Conservation (phyloP, 148 eudicot genomes). For the Arctostaphylos glauca region DNA sequence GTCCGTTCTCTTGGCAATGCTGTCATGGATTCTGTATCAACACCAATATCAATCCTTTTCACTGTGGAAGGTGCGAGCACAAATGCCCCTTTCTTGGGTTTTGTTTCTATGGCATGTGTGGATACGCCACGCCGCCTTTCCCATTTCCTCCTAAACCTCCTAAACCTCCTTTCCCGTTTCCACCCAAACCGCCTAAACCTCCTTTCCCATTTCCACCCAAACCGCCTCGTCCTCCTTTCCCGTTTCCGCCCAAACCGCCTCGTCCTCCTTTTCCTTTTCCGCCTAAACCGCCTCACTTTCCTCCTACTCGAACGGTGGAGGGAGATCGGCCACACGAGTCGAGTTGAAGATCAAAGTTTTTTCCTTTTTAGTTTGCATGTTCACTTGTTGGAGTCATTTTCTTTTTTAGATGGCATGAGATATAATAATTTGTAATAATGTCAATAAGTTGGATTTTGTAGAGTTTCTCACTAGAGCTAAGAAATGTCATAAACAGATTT, state of each 20-base stretch:
- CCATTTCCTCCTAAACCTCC: slow-evolving; percentile 26
- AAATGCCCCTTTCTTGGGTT: slow-evolving; percentile 43
- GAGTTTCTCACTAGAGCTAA: not conserved
- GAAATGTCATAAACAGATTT: not conserved
- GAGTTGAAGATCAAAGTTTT: not conserved
- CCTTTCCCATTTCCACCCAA: slow-evolving; percentile 36
- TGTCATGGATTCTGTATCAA: slow-evolving; percentile 58
- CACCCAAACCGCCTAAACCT: slow-evolving; percentile 19
- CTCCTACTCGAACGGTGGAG: not conserved
- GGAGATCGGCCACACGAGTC: not conserved
- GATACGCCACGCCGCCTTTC: slow-evolving; percentile 42
- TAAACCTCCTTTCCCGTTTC: slow-evolving; percentile 14
- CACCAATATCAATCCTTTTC: slow-evolving; percentile 42
- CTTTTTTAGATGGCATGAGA: not conserved
- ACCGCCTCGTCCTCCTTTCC: slow-evolving; percentile 19
- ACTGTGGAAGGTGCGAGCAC: slow-evolving; percentile 65
- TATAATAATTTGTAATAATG: not conserved
- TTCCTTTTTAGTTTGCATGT: not conserved
- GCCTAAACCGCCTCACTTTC: not conserved
- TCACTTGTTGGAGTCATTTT: not conserved
- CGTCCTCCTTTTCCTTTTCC: not conserved
- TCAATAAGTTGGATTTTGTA: not conserved
- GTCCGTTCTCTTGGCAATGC: slow-evolving; percentile 75
- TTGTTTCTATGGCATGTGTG: slow-evolving; percentile 69
- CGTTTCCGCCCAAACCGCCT: slow-evolving; percentile 31